These are phyloP conservation scores for Cyberlindnera misumaiensis DNA, from an alignment of 805 yeast species.

Conservation along the genomic window DNA sequence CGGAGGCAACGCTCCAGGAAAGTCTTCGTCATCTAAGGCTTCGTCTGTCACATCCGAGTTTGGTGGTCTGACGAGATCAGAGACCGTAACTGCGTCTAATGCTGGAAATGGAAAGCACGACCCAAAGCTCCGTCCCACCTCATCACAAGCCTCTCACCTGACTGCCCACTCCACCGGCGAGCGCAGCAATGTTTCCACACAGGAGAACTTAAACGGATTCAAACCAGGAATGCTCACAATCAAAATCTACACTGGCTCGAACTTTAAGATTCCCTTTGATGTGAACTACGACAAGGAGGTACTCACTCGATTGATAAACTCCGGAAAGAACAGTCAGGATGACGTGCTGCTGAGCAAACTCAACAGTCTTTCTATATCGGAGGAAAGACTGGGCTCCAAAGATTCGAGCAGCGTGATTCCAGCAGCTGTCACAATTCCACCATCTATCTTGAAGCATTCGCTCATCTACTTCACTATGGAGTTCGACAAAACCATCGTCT, in stretches of 20 bases:
- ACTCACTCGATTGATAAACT: slow-evolving; percentile 56
- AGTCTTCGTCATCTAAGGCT: slow-evolving; percentile 2
- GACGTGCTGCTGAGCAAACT: slow-evolving; percentile 17
- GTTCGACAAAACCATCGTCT: slow-evolving; percentile 88
- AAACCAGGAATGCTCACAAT: slow-evolving; percentile 73
- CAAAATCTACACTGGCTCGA: slow-evolving; percentile 64
- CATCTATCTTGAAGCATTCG: slow-evolving; percentile 50
- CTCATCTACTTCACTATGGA: slow-evolving; percentile 83
- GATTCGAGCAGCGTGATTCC: slow-evolving; percentile 34
- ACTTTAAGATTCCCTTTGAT: slow-evolving; percentile 63
- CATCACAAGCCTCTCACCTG: slow-evolving; percentile 5
- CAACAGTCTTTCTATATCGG: slow-evolving; percentile 13
- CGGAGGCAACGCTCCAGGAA: no score
- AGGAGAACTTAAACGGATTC: slow-evolving; percentile 18
- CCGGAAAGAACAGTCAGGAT: slow-evolving; percentile 33
- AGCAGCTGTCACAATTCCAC: slow-evolving; percentile 48
- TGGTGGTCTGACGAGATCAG: slow-evolving; percentile 6
- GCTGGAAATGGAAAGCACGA: neutral
- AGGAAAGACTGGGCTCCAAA: slow-evolving; percentile 18
- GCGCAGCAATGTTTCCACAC: neutral
- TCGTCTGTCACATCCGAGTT: slow-evolving; percentile 5
- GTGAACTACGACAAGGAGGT: slow-evolving; percentile 58
- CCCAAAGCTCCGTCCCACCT: slow-evolving; percentile 1
- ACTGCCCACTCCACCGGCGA: neutral
- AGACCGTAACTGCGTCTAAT: slow-evolving; percentile 8